Evolutionary conservation across 352 stramenopile species (phyloP), one percentile per base, ranked within the genome.

Genomic region (Phytophthora fragariae): DNA sequence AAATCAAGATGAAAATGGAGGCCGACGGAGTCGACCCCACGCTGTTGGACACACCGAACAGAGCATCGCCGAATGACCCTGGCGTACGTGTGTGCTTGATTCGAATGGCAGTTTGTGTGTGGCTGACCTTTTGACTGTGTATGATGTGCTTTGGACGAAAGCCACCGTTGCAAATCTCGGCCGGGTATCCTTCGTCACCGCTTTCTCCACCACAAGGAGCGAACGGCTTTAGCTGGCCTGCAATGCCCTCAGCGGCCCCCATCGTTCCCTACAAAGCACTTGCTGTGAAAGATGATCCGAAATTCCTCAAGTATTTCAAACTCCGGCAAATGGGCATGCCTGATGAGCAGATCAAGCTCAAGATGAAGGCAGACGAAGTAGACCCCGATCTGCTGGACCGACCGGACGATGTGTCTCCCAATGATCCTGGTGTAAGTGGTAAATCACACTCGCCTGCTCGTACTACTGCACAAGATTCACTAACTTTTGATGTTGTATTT

Each of bases 1-100:
- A 96, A 52, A 94, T 97, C 71, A 94, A 93, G 63, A 63, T 94
- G 59, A 95, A 96, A 71, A 97, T 97, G 86, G 83, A 94, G 65
- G 83, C 82, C 0, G 91, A 96, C 14, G 88, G 89, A 7, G 66
- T 95, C 1, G 86, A 95, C 52, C 77, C 90, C 1, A 62, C 76
- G 14, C 62, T 95, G 31, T 70, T 97, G 2, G 86, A 95, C 53
- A 84, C 82, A 9, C 86, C 88, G 3, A 82, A 77, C 49, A 82
- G 72, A 31, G 72, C 86, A 6, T 97, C 89, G 0, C 89, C 89
- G n/a, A 93, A 96, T 61, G 89, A 96, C 27, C 82, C 77, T 60
- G 89, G 89, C 9, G 89, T 95, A 81, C 55, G 87, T 85, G 15
- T n/a, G 5, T 19, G 15, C 6, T 49, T 6, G 2, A 12, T 49